A percentile compares a stretch with the other conserved stretches of the same genome.
Conservation (phyloP, 2,329 filamentous ascomycete species). For the Pseudogymnoascus sp. region DNA sequence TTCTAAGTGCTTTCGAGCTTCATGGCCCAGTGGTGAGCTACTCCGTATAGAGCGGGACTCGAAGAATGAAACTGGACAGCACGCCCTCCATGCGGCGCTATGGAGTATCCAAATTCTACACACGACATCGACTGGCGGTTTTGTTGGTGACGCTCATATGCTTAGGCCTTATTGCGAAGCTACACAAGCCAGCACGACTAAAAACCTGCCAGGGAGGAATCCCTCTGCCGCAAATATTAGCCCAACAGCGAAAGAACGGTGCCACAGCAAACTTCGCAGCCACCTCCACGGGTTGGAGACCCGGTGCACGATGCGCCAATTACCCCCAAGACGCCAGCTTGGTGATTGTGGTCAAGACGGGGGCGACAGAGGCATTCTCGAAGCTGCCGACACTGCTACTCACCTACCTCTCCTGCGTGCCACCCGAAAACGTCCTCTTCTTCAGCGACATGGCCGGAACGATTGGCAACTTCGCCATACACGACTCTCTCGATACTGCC, state of each 20-base stretch:
- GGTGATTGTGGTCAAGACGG: constrained; percentile 49
- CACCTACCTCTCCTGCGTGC: constrained; percentile 42
- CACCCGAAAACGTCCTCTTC: constrained; percentile 41
- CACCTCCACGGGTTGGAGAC: neutral
- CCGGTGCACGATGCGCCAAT: neutral
- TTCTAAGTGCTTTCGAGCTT: neutral
- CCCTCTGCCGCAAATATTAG: neutral
- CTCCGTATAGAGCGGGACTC: neutral
- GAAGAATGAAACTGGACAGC: neutral
- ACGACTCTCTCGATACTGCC: constrained; percentile 40
- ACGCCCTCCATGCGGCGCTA: neutral
- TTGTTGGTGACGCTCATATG: neutral
- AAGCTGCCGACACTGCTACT: constrained; percentile 47
- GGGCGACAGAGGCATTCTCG: constrained; percentile 45
- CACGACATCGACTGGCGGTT: neutral
- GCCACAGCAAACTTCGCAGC: neutral
- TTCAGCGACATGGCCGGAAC: constrained; percentile 49
- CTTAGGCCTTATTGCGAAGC: neutral
- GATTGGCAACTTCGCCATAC: constrained; percentile 37
- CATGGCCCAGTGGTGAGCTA: neutral
- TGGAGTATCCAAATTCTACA: neutral
- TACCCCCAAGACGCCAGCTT: constrained; percentile 18
- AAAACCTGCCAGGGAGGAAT: neutral
- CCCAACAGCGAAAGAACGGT: neutral
- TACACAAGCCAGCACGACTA: neutral